Evolutionary conservation across 495 filamentous ascomycete genomes (phyloP).

Genomic region (Rhizodiscina lignyota): DNA sequence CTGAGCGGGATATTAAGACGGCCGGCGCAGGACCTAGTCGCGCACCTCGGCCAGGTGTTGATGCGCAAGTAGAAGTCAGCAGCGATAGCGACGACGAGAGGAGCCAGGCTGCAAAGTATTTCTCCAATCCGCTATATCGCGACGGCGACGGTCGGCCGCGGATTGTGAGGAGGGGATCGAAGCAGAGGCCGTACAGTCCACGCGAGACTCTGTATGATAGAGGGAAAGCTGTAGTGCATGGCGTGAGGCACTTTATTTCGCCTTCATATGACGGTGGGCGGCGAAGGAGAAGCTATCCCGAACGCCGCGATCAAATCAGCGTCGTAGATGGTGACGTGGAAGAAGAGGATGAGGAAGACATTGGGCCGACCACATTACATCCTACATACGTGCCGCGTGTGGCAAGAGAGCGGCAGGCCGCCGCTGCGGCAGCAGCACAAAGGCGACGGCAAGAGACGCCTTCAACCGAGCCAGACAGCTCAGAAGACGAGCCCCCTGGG

Average conservation of each 20-base stretch:
- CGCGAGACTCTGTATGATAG: conserved; percentile 15
- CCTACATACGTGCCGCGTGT: conserved; percentile 2
- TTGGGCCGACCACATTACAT: conserved; percentile 1
- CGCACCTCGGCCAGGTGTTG: no score
- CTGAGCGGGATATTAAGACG: no score
- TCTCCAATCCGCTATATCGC: conserved; percentile 22
- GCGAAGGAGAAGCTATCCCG: conserved; percentile 6
- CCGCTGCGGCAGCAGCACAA: not conserved
- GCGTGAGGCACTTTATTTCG: conserved; percentile 11
- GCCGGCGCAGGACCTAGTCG: no score
- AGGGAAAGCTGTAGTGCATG: conserved; percentile 14
- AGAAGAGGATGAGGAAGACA: conserved; percentile 8
- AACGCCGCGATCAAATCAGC: no score
- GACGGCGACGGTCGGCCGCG: conserved; percentile 16
- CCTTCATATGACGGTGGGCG: conserved; percentile 2
- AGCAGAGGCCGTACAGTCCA: conserved; percentile 6
- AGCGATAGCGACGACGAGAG: conserved; percentile 15
- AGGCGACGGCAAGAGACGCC: conserved; percentile 6
- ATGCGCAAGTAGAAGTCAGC: conserved; percentile 7
- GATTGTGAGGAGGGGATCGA: conserved; percentile 15
- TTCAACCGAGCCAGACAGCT: conserved; percentile 5
- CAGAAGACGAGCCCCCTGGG: conserved; percentile 2
- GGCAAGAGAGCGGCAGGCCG: not conserved
- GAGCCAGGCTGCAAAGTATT: conserved; percentile 20
- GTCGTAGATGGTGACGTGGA: conserved; percentile 5